phyloP scores from a whole-genome alignment of 2,329 filamentous ascomycete species.

The Helotiales sp. region DNA sequence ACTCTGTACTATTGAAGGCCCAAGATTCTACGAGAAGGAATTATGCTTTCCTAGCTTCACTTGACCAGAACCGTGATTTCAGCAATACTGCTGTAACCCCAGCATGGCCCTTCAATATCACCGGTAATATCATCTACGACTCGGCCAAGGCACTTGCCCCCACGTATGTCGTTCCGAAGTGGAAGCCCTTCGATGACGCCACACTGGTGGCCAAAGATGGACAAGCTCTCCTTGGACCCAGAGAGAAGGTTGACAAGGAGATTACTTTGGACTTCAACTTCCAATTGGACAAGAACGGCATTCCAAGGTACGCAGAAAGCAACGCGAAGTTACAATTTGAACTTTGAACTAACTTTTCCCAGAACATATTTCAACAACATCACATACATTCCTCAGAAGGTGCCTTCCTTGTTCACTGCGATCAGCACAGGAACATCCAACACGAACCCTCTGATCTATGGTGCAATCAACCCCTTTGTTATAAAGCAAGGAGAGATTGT shows the following conservation, averaged over 20 bases:
- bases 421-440: slow-evolving; percentile 57
- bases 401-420: slow-evolving; percentile 80
- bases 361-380: slow-evolving; percentile 72
- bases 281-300: slow-evolving; percentile 22
- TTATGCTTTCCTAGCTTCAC: slow-evolving; percentile 34
- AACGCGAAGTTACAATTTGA: neutral
- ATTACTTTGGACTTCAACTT: slow-evolving; percentile 33
- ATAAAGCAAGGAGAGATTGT: slow-evolving; percentile 68
- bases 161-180: slow-evolving; percentile 60
- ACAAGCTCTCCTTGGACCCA: slow-evolving; percentile 17
- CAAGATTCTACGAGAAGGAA: slow-evolving; percentile 46
- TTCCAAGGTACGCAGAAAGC: slow-evolving; percentile 23
- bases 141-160: slow-evolving; percentile 49
- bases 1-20: slow-evolving; percentile 49
- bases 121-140: slow-evolving; percentile 64
- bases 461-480: slow-evolving; percentile 67
- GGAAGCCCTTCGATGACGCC: slow-evolving; percentile 72
- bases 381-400: slow-evolving; percentile 75
- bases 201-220: slow-evolving; percentile 61
- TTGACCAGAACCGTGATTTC: slow-evolving; percentile 54
- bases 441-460: slow-evolving; percentile 63
- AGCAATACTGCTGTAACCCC: slow-evolving; percentile 47
- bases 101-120: slow-evolving; percentile 58
- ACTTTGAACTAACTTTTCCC: neutral
- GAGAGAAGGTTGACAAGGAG: slow-evolving; percentile 16